Percentiles rank a stretch among this genome's conserved stretches.
Evolutionary conservation across 805 yeast species (phyloP).

Genomic region (Yamadazyma sp.): DNA sequence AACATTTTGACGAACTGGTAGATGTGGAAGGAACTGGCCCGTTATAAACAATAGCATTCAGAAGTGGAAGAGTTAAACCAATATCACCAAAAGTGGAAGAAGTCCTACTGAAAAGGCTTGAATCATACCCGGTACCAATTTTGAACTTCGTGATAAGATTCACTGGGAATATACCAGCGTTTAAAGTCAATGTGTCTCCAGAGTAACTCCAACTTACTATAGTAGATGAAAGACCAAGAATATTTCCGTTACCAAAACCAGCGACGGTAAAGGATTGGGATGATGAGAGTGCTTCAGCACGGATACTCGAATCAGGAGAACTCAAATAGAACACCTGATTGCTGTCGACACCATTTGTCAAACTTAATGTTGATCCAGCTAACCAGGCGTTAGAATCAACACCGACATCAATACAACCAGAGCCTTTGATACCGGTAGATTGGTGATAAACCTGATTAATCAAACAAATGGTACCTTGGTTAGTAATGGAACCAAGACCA

Average conservation of each 20-base stretch:
- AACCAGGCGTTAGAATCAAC: conserved; percentile 18
- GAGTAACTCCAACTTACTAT: conserved; percentile 11
- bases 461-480: conserved; percentile 30
- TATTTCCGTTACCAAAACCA: conserved; percentile 28
- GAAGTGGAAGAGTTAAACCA: conserved; percentile 12
- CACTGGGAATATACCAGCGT: conserved; percentile 4
- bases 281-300: conserved; percentile 16
- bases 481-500: conserved; percentile 18
- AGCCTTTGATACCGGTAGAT: conserved; percentile 21
- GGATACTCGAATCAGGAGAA: conserved; percentile 18
- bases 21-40: conserved; percentile 17
- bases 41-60: conserved; percentile 14
- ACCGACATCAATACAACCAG: conserved; percentile 27
- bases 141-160: conserved; percentile 11
- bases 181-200: conserved; percentile 24
- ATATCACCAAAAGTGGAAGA: conserved; percentile 12
- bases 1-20: conserved; percentile 17
- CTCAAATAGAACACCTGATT: conserved; percentile 22
- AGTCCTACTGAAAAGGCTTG: conserved; percentile 8
- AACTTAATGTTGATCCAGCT: conserved; percentile 9
- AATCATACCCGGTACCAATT: conserved; percentile 23
- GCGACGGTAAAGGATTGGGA: conserved; percentile 22
- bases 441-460: conserved; percentile 23
- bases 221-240: conserved; percentile 17
- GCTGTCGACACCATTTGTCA: conserved; percentile 12